Evolutionary conservation across 225 moss, liverwort and hornwort genomes (phyloP).

Genomic region (Thuidium tamariscinum): DNA sequence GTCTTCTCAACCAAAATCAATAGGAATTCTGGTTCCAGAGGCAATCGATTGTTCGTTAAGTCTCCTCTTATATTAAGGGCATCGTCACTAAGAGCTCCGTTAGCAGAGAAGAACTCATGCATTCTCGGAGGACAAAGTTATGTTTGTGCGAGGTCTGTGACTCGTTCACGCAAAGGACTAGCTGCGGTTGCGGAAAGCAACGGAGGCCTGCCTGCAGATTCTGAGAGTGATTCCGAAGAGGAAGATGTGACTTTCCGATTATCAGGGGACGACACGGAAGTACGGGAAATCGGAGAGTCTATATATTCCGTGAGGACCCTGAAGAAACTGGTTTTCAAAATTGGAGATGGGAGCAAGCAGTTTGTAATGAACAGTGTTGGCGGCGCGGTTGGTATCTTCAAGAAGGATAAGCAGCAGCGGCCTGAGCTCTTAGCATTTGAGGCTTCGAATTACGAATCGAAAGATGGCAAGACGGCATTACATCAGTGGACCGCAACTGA

Average conservation of each 20-base stretch:
- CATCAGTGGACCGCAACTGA: conserved; percentile 49
- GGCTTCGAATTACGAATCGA: conserved; percentile 29
- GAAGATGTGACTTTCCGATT: conserved; percentile 22
- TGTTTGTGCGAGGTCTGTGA: neutral
- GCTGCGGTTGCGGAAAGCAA: conserved; percentile 4
- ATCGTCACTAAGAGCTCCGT: neutral
- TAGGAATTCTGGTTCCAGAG: neutral
- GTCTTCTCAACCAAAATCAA: neutral
- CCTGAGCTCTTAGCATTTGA: conserved; percentile 31
- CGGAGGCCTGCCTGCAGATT: neutral
- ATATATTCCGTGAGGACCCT: conserved; percentile 23
- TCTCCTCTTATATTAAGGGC: neutral
- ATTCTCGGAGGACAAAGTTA: neutral
- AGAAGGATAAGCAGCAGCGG: conserved; percentile 7
- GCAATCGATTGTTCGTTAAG: neutral
- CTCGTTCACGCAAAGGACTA: neutral
- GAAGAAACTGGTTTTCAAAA: conserved; percentile 24
- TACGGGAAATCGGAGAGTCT: conserved; percentile 19
- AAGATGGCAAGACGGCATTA: conserved; percentile 42
- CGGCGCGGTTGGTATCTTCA: conserved; percentile 26
- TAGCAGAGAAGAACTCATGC: neutral
- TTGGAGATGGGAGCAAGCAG: conserved; percentile 35
- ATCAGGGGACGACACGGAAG: conserved; percentile 29
- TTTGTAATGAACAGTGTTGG: conserved; percentile 35
- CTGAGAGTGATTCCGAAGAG: neutral